Conservation (phyloP, 495 filamentous ascomycete species). For the Neurospora sp. region DNA sequence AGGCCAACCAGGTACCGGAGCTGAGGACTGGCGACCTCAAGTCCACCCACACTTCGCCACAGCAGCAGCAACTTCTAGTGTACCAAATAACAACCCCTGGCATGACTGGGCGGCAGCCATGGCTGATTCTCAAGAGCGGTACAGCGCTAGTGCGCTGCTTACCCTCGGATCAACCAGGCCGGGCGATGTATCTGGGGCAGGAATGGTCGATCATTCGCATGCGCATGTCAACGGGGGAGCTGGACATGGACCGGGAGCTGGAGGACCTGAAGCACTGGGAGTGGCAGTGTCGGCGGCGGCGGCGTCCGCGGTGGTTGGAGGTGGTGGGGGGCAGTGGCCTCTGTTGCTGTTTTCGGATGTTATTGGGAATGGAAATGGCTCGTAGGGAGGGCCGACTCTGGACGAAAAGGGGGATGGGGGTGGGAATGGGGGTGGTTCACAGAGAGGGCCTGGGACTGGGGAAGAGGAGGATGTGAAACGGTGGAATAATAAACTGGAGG, state of each 20-base stretch:
- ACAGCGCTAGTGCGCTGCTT: slow-evolving; percentile 32
- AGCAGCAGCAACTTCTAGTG: slow-evolving; percentile 9
- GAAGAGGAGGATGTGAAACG: background rate
- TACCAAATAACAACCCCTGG: slow-evolving; percentile 26
- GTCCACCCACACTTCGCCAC: slow-evolving; percentile 9
- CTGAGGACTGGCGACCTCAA: slow-evolving; percentile 19
- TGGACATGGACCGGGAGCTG: background rate
- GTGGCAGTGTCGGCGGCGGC: background rate
- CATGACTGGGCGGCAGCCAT: slow-evolving; percentile 39
- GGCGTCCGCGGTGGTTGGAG: background rate
- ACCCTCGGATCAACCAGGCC: slow-evolving; percentile 23
- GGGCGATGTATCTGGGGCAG: slow-evolving; percentile 5
- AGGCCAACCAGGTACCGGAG: slow-evolving; percentile 8
- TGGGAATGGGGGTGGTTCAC: slow-evolving; percentile 2
- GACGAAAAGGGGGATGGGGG: background rate
- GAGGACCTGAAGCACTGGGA: slow-evolving; percentile 6
- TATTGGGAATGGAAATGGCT: slow-evolving; percentile 2
- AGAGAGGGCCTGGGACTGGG: background rate
- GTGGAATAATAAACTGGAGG: background rate
- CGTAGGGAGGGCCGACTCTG: background rate
- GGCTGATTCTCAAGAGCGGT: slow-evolving; percentile 34
- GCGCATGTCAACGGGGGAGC: slow-evolving; percentile 1
- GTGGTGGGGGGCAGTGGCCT: slow-evolving; percentile 17
- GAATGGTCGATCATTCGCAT: slow-evolving; percentile 4
- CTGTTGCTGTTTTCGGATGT: slow-evolving; percentile 18